Base-by-base conservation (phyloP, 2,329 filamentous ascomycete species). In the Coniella vitis region DNA sequence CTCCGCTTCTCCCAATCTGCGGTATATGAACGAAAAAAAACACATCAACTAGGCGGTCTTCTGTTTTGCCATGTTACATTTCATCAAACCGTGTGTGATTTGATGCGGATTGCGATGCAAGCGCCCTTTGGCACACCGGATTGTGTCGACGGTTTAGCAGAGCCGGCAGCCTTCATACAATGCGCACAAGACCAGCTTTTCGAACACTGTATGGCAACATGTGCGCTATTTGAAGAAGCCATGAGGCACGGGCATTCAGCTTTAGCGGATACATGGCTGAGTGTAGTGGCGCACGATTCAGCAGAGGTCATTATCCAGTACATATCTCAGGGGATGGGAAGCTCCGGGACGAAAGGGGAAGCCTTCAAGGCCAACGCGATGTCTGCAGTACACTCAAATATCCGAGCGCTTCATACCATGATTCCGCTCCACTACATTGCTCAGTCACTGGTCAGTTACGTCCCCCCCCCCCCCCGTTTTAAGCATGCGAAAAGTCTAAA, bases 171-270 rank as follows among this genome's bases (percentile, higher is more conserved):
- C 0, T 59, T 61, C 22, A 47, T 57, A 8, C 38, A 45, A 3
- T 51, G 53, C 19, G 38, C 59, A 3, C 57, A 60, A 20, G 50
- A 58, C 16, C 53, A 57, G 17, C 49, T 58, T 4, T 58, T 61
- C 34, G 57, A 61, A 45, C 57, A 58, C 16, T 58, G 58, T 10
- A 56, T 56, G 19, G 52, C 57, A 13, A 34, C 61, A 12, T 55
- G 59, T 7, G 45, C 54, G 1, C 56, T 62, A 1, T 55, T 61
- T 34, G 60, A 55, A 8, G 55, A 56, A 47, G 50, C 53, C 7
- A 22, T 50, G 7, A 32, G 39, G n/a, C 53, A 55, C 36, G 53
- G 50, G 13, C 20, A 22, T 13, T 45, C 51, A 10, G 36, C 40
- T 2, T 36, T 56, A 29, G 51, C 48, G 4, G 55, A 55, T 35